Evolutionary conservation across 2,329 filamentous ascomycete genomes (phyloP), one percentile per base, ranked within the genome.

Genomic region (Ophiostoma sp.): DNA sequence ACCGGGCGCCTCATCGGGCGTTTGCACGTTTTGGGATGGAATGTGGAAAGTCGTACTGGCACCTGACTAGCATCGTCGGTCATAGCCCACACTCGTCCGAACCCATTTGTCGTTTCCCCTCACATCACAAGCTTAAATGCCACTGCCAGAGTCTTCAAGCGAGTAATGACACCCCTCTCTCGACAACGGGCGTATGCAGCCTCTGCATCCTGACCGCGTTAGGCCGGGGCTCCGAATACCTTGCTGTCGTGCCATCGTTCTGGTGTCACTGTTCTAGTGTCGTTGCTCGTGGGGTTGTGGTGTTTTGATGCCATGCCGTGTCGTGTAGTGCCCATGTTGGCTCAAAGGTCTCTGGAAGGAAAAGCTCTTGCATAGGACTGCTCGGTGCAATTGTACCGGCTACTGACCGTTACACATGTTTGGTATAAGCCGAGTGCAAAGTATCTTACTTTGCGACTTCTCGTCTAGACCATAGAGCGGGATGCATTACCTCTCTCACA

Each of bases 11-110:
- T 27, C 27, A 27, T 27, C 18, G 49, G 49, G 18, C 18, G 49
- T 55, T 55, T 55, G 49, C 49, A 55, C 18, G 49, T 55, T 55
- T 55, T 55, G 49, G 49, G 49, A 55, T 55, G n/a, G 8, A 7
- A 8, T 27, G 18, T 11, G 18, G n/a, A 27, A 27, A 55, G 49
- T 36, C 5, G 18, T 9, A 9, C 18, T 60, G 27, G 27, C 27
- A 12, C 12, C 52, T 60, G 27, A 38, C 27, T 5, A 60, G 55
- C 12, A 38, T 4, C 12, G 27, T 12, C 9, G 12, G 11, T 6
- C n/a, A 27, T 60, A 12, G 55, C 55, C 14, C 16, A 27, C 55
- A 38, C 11, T 60, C 14, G 27, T 5, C 27, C 55, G 11, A 60
- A 38, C n/a, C 36, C 27, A 60, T 60, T 60, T 18, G 55, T 11